Evolutionary conservation across 352 stramenopile species (phyloP).

Genomic region (Pythium dissimile): DNA sequence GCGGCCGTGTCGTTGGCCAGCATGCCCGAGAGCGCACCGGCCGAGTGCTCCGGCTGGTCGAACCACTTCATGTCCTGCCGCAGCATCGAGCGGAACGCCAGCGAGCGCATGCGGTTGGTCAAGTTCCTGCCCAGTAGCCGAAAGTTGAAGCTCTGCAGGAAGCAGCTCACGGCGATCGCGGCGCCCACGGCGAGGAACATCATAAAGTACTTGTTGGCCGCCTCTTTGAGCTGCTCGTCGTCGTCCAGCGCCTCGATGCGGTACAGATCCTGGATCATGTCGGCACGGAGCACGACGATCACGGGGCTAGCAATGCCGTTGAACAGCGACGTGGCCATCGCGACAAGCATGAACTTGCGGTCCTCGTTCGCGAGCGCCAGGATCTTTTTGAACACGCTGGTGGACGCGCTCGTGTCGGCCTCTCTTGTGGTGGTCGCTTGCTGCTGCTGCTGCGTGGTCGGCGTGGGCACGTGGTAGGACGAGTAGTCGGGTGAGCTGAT

Average conservation of each 20-base stretch:
- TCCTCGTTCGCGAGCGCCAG: slow-evolving; percentile 11
- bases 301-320: slow-evolving; percentile 19
- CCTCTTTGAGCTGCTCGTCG: background rate
- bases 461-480: too few relatives aligned
- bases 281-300: slow-evolving; percentile 15
- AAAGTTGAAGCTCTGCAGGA: slow-evolving; percentile 16
- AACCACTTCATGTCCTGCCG: slow-evolving; percentile 73
- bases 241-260: slow-evolving; percentile 14
- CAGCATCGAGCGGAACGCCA: slow-evolving; percentile 44
- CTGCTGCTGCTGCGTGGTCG: too few relatives aligned
- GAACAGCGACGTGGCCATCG: slow-evolving; percentile 17
- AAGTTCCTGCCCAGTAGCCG: slow-evolving; percentile 36
- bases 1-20: slow-evolving; percentile 57
- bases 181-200: slow-evolving; percentile 13
- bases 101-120: slow-evolving; percentile 29
- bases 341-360: slow-evolving; percentile 15
- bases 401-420: background rate
- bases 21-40: slow-evolving; percentile 44
- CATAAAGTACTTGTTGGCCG: slow-evolving; percentile 22
- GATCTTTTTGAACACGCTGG: slow-evolving; percentile 14
- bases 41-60: slow-evolving; percentile 48
- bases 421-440: too few relatives aligned
- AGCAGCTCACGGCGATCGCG: slow-evolving; percentile 13
- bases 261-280: slow-evolving; percentile 26
- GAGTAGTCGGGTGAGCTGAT: background rate